Conservation (phyloP, 2,329 filamentous ascomycete genomes). For the Aspergillus fischeri region DNA sequence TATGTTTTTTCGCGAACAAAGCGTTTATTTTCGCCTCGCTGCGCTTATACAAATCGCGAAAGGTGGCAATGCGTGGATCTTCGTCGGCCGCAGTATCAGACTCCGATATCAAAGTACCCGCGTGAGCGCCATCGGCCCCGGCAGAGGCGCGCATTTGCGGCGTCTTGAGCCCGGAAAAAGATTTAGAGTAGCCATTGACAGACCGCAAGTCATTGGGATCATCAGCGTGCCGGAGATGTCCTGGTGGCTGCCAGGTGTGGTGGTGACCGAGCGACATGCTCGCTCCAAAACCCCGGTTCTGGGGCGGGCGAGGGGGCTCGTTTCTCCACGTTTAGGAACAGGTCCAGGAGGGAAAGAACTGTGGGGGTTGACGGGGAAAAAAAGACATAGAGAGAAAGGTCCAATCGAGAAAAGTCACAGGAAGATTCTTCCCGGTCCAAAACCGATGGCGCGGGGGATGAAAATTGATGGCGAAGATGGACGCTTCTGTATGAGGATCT, state of each 20-base stretch:
- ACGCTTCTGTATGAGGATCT: conserved; percentile 37
- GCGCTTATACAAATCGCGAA: conserved; percentile 72
- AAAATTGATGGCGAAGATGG: conserved; percentile 37
- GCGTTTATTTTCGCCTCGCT: conserved; percentile 72
- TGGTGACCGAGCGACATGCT: conserved; percentile 65
- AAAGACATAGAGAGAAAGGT: conserved; percentile 31
- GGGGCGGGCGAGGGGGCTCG: conserved; percentile 41
- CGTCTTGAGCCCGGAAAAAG: conserved; percentile 41
- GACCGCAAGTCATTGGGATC: conserved; percentile 48
- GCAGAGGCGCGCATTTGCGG: conserved; percentile 42
- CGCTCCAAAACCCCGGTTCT: conserved; percentile 45
- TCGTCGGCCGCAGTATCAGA: conserved; percentile 62
- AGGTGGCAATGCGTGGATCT: conserved; percentile 63
- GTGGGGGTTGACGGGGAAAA: conserved; percentile 21
- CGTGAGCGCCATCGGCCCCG: conserved; percentile 44
- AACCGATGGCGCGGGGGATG: conserved; percentile 30
- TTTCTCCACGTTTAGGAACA: conserved; percentile 43
- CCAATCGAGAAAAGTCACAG: conserved; percentile 15
- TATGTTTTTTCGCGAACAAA: conserved; percentile 59
- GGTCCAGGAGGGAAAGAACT: conserved; percentile 27
- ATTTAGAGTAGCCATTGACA: conserved; percentile 42
- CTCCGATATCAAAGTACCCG: conserved; percentile 47
- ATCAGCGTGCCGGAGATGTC: conserved; percentile 57
- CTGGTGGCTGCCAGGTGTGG: conserved; percentile 63
- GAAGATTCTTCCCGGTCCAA: conserved; percentile 27